Base-by-base conservation (phyloP, 306 rosid species). In the Rubus idaeus region DNA sequence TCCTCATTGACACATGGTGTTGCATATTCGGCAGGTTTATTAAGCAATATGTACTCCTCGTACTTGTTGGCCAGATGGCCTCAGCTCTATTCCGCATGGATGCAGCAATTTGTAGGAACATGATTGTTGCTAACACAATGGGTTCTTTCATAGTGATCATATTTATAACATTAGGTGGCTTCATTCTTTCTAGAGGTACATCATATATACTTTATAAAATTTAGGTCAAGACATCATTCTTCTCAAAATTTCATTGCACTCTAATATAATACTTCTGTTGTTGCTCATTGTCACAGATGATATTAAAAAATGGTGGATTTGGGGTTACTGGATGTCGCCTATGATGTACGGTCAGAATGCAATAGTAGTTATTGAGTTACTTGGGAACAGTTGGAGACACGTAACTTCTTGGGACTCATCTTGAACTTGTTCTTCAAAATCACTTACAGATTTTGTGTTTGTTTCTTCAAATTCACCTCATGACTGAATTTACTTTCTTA, bases 271-370 rank as follows among this genome's bases (percentile, higher is more conserved):
- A 30, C 35, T 30, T 30, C 35, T 30, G 35, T 30, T 30, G 1
- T 30, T 63, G 37, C 56, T 68, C n/a, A 11, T 3, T 71, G 9
- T 35, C 42, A 71, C 85, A 91, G 95, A 84, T 49, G 64, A 85
- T 10, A 83, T 88, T 8, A 87, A 85, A 75, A 84, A 85, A 77
- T 84, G 88, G 90, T 91, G 97, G 95, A 81, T 67, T 18, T 91
- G 97, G 95, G 97, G 95, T 14, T 91, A 83, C 75, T 91, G 97
- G 97, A 73, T 74, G 23, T 89, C 93, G 52, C 95, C 97, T 56
- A 30, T 91, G 79, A 91, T 89, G 95, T 89, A 88, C 61, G 73
- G 70, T 14, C 95, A 89, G 82, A 89, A 84, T 77, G 95, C 93
- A 47, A 52, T 89, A n/a, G 77, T 77, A 72, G 90, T 82, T 66